phyloP scores from a whole-genome alignment of 2,329 filamentous ascomycete genomes.

The Aspergillus fijiensis region DNA sequence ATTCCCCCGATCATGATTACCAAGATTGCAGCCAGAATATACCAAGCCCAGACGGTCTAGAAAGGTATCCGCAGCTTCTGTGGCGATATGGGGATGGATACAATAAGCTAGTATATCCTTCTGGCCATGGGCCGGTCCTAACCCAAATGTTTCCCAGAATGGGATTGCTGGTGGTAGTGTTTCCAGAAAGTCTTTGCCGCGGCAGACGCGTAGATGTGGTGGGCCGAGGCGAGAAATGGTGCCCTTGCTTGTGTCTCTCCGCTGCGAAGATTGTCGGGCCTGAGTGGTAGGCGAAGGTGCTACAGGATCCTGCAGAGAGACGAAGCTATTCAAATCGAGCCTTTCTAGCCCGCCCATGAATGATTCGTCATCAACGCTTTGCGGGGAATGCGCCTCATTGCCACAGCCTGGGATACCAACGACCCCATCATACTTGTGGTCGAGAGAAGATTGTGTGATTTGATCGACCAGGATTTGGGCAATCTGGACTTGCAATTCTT shows the following conservation, averaged over 20 bases:
- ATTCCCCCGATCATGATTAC: conserved; percentile 49
- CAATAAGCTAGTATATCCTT: conserved; percentile 61
- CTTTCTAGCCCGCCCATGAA: conserved; percentile 32
- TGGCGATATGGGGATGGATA: conserved; percentile 53
- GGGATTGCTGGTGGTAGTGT: conserved; percentile 55
- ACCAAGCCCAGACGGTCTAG: conserved; percentile 53
- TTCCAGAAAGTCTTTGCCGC: conserved; percentile 54
- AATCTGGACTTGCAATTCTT: conserved; percentile 39
- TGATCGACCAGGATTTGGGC: conserved; percentile 46
- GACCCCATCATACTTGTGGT: conserved; percentile 32
- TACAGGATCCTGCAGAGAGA: conserved; percentile 33
- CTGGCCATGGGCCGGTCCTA: conserved; percentile 55
- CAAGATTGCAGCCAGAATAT: conserved; percentile 59
- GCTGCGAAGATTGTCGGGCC: conserved; percentile 22
- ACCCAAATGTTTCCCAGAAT: conserved; percentile 62
- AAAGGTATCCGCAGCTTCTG: conserved; percentile 51
- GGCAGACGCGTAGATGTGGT: conserved; percentile 56
- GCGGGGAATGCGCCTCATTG: conserved; percentile 24
- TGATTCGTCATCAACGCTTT: conserved; percentile 29
- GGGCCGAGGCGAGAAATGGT: conserved; percentile 47
- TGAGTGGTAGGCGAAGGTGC: conserved; percentile 15
- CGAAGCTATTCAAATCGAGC: conserved; percentile 39
- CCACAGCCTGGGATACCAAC: conserved; percentile 31
- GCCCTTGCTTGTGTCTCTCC: conserved; percentile 30
- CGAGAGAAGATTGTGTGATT: conserved; percentile 46